These are phyloP conservation scores for Neltuma alba DNA, from an alignment of 306 rosid species.

Conservation along the genomic window DNA sequence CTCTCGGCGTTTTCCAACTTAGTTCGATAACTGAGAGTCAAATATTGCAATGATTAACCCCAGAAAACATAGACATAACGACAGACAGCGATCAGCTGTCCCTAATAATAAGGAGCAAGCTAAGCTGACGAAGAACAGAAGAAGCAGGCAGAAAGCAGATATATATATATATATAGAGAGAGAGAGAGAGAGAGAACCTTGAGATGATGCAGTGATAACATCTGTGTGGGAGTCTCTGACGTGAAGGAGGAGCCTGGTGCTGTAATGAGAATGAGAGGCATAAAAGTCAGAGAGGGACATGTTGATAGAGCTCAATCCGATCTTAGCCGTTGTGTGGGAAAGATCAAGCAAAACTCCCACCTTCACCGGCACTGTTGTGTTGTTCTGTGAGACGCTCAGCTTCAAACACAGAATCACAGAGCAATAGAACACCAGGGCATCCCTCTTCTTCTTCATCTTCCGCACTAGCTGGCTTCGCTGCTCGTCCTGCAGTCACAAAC, in stretches of 20 bases:
- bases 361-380: constrained; percentile 36
- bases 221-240: constrained; percentile 21
- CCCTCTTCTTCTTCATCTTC: not conserved
- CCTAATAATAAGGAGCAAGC: not conserved
- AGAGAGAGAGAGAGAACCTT: constrained; percentile 28
- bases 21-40: not conserved
- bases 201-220: constrained; percentile 37
- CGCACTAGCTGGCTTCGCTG: not conserved
- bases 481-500: not conserved
- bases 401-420: not conserved
- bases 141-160: not conserved
- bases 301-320: constrained; percentile 42
- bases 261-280: constrained; percentile 30
- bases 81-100: not conserved
- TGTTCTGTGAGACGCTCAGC: constrained; percentile 8
- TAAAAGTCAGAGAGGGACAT: constrained; percentile 44
- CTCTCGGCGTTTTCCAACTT: not conserved
- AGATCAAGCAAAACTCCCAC: constrained; percentile 49
- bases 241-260: constrained; percentile 33
- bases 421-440: not conserved
- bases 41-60: not conserved
- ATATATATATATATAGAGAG: no score
- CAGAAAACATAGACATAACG: not conserved
- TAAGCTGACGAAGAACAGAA: not conserved
- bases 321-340: constrained; percentile 13